phyloP scores from a whole-genome alignment of 2,329 filamentous ascomycete genomes.

The Ophiocordyceps camponoti-rufipedis region DNA sequence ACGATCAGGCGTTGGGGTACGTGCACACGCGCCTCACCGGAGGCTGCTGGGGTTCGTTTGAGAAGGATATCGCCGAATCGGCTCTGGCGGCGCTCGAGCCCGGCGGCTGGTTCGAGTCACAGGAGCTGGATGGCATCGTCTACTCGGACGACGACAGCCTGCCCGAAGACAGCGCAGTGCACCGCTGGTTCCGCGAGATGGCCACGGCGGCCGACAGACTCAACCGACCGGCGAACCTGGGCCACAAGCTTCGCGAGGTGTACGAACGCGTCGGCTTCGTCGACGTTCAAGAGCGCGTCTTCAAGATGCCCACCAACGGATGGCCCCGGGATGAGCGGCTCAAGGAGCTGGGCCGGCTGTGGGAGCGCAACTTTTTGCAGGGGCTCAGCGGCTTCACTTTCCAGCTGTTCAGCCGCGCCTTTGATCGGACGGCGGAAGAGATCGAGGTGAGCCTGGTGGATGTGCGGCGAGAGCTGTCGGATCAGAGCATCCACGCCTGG shows the following conservation, averaged over 20 bases:
- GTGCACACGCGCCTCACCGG: constrained; percentile 31
- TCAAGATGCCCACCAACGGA: constrained; percentile 33
- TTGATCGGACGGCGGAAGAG: constrained; percentile 22
- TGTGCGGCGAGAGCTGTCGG: constrained; percentile 26
- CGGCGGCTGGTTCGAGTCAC: constrained; percentile 36
- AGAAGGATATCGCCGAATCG: constrained; percentile 29
- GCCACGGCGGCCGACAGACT: constrained; percentile 17
- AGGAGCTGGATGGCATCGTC: constrained; percentile 23
- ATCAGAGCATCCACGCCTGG: constrained; percentile 29
- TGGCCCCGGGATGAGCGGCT: constrained; percentile 30
- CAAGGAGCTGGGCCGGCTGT: constrained; percentile 24
- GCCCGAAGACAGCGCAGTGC: constrained; percentile 16
- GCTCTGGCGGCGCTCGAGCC: constrained; percentile 29
- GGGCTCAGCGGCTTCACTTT: constrained; percentile 27
- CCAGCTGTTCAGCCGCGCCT: constrained; percentile 20
- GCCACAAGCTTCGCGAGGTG: constrained; percentile 14
- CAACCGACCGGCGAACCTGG: constrained; percentile 18
- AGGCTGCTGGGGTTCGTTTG: constrained; percentile 30
- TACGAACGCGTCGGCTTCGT: constrained; percentile 33
- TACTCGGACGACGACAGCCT: constrained; percentile 28
- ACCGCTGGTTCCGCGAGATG: constrained; percentile 22
- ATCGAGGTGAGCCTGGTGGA: constrained; percentile 32
- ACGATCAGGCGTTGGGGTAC: constrained; percentile 21
- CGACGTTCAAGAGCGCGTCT: constrained; percentile 31
- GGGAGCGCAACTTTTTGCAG: constrained; percentile 23